phyloP scores from a whole-genome alignment of 2,329 filamentous ascomycete genomes.

The Apiospora phragmitis region DNA sequence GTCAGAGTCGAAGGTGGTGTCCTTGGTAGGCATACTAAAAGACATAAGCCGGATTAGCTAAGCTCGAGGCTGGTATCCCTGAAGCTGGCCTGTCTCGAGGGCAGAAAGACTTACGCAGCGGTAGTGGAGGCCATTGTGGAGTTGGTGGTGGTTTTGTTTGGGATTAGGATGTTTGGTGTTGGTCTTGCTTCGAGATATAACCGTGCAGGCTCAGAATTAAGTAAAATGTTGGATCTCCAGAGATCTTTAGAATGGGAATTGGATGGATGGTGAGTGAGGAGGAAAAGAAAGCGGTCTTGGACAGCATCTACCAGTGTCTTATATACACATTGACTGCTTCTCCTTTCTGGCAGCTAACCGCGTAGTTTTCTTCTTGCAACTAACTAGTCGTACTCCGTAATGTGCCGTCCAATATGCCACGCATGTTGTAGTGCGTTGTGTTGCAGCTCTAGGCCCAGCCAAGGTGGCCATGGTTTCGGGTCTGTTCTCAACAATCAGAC shows the following conservation, averaged over 20 bases:
- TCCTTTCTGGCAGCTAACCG: background rate
- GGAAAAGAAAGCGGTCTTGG: background rate
- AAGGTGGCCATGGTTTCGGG: background rate
- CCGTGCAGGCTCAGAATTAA: background rate
- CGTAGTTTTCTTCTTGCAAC: background rate
- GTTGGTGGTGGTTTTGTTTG: background rate
- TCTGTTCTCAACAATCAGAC: conserved; percentile 5
- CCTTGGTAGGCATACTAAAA: conserved; percentile 3
- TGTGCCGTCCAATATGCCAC: background rate
- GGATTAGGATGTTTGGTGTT: background rate
- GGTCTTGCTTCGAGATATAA: conserved; percentile 4
- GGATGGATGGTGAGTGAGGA: background rate
- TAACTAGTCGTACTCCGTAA: background rate
- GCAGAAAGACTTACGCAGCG: conserved; percentile 1
- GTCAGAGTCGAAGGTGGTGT: conserved; percentile 10
- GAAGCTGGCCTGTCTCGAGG: background rate
- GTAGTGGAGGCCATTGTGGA: conserved; percentile 12
- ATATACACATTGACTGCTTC: background rate
- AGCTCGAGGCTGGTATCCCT: background rate
- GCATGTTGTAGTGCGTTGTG: background rate
- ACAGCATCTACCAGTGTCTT: background rate
- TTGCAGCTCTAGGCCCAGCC: conserved; percentile 4
- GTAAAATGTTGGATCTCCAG: conserved; percentile 7
- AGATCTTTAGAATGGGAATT: background rate
- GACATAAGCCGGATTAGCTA: conserved; percentile 1